Conservation (phyloP, 805 yeast species). For the Kodamaea kakaduensis region DNA sequence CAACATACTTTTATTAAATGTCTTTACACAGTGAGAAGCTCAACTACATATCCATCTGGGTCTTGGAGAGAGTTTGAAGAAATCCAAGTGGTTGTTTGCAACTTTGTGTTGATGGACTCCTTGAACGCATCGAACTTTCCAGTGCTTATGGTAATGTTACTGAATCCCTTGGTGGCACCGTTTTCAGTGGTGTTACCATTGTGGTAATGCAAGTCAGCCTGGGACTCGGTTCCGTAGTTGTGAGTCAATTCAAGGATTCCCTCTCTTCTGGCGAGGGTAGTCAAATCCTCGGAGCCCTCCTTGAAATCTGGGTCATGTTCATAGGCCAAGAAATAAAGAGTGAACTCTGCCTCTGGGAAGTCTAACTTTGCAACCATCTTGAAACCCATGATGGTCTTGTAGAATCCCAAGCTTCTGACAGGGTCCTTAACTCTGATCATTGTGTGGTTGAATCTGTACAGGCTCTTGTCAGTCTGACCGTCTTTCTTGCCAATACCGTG, state of each 20-base stretch:
- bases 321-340: constrained; percentile 83
- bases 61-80: constrained; percentile 47
- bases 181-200: constrained; percentile 60
- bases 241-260: constrained; percentile 86
- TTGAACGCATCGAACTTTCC: constrained; percentile 55
- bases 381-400: constrained; percentile 78
- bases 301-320: constrained; percentile 41
- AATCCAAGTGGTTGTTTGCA: constrained; percentile 43
- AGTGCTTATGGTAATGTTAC: constrained; percentile 73
- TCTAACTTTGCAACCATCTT: constrained; percentile 55
- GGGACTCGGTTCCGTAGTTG: constrained; percentile 92
- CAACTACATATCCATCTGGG: constrained; percentile 7
- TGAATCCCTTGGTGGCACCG: constrained; percentile 74
- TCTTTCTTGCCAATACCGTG: constrained; percentile 44
- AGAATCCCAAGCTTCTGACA: constrained; percentile 67
- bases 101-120: constrained; percentile 44
- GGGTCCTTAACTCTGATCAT: constrained; percentile 94
- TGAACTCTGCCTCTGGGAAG: constrained; percentile 69
- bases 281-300: constrained; percentile 37
- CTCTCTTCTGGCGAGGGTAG: constrained; percentile 45
- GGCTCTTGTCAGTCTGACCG: constrained; percentile 32
- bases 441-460: constrained; percentile 72
- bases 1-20: no score
- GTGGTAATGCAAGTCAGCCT: constrained; percentile 71
- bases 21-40: no score